phyloP scores from a whole-genome alignment of 805 yeast genomes.

The Metschnikowia vanudenii region DNA sequence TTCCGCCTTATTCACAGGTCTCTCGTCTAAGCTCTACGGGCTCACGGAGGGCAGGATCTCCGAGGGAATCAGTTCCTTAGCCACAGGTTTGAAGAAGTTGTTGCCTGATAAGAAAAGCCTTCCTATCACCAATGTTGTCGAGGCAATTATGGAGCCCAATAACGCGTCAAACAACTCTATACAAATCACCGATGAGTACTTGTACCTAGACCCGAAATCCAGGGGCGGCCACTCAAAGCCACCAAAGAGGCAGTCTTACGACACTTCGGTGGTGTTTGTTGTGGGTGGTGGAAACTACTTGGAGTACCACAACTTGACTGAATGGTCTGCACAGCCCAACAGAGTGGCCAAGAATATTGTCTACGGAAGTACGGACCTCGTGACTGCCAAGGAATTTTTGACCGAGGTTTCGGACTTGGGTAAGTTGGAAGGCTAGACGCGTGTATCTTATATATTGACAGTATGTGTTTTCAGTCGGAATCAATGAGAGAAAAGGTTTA shows the following conservation, averaged over 20 bases:
- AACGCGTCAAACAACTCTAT: constrained; percentile 61
- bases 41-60: constrained; percentile 79
- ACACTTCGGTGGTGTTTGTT: constrained; percentile 82
- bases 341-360: constrained; percentile 53
- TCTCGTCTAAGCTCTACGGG: constrained; percentile 75
- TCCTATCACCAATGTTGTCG: constrained; percentile 88
- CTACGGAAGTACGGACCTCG: constrained; percentile 82
- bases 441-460: neutral
- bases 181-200: constrained; percentile 80
- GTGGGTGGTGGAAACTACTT: constrained; percentile 96
- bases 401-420: constrained; percentile 52
- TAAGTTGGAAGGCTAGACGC: constrained; percentile 8
- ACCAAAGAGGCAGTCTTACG: constrained; percentile 79
- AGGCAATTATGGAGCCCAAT: constrained; percentile 83
- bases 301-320: constrained; percentile 92
- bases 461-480: neutral
- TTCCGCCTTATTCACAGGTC: constrained; percentile 65
- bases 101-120: constrained; percentile 85
- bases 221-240: constrained; percentile 89
- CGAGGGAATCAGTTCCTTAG: constrained; percentile 86
- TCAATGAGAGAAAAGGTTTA: neutral
- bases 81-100: constrained; percentile 81
- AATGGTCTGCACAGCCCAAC: constrained; percentile 59
- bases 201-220: constrained; percentile 86
- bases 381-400: constrained; percentile 68